Evolutionary conservation across 2,329 filamentous ascomycete species (phyloP), one percentile per base, ranked within the genome.

Genomic region (Cercospora berteroae): DNA sequence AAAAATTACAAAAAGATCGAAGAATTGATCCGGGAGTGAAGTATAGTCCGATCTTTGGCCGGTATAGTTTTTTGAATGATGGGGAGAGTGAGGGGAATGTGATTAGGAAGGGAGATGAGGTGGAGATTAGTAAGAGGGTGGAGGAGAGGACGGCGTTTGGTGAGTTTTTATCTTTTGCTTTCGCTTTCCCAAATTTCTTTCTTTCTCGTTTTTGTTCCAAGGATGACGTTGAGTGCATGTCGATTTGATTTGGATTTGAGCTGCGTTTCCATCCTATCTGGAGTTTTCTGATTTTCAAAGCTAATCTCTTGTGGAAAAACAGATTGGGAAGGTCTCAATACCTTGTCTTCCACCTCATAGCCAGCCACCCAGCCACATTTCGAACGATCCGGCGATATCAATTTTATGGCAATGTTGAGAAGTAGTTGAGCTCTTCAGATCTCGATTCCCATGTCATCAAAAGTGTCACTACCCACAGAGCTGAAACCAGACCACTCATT

Each of bases 31-130:
- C 64, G 3, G 82, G 82, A 0, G 71, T 76, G 5, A 83, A 82
- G 70, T 84, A 80, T 73, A 80, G 77, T 63, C 82, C 83, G 9
- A 79, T 84, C 3, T 84, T 84, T 75, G 83, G 83, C 4, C 52
- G 82, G 36, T 84, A 84, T 71, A 77, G 76, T 5, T 84, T 82
- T 67, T 76, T 82, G 71, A 60, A 71, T 12, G 59, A 70, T 1
- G 55, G 16, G 33, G 76, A 68, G 13, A 73, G 73, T 67, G 74
- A 77, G 36, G 78, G 76, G 8, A 68, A 73, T 64, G 65, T 55
- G 33, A 70, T 81, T 9, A 73, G 69, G 27, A 79, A 83, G n/a
- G 82, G 82, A 0, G 81, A 83, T 68, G 76, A 78, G 60, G 82
- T 82, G 4, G 76, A 73, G 10, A 79, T 84, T 2, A 76, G 70